Evolutionary conservation across 139 green algal species (phyloP), one percentile per base, ranked within the genome.

Genomic region (Volvox africanus): DNA sequence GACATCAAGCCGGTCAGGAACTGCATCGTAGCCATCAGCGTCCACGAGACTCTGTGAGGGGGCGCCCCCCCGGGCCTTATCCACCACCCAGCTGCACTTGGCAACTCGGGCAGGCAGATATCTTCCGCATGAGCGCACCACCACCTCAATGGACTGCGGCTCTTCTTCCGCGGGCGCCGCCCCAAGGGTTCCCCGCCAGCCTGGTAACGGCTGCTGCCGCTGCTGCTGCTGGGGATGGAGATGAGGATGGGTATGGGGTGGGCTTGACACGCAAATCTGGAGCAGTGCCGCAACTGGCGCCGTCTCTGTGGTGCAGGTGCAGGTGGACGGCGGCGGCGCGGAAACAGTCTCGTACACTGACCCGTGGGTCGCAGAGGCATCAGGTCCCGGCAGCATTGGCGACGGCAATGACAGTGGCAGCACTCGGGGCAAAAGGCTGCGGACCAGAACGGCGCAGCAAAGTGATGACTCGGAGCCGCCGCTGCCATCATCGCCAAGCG

Each of bases 41-140:
- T 30, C 12, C 30, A 2, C 2, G 19, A n/a, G 33, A 1, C 33
- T 9, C 5, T 5, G 44, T 9, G 44, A 55, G 44, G 5, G 44
- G 44, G 44, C 9, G 44, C 5, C 5, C 44, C 65, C 65, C 65
- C 65, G 2, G 21, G 65, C 36, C 36, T 6, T 19, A 26, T 55
- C 44, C 44, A 14, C 78, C 78, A 1, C 78, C 78, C 12, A 44
- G 11, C 36, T 35, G 18, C 78, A 67, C 21, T 35, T 20, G 0
- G 37, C 36, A 22, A 84, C 19, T 0, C 78, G 78, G 6, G 78
- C 78, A 19, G 78, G 78, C 78, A 84, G 78, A 35, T 84, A 84
- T 24, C 24, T 33, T 35, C 32, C 62, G 35, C 1, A 1, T 1
- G 78, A 37, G 13, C 78, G 36, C 36, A 84, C 78, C 2, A 84